Evolutionary conservation across 108 stramenopile genomes (phyloP).

Genomic region (Fragilariopsis cylindrus): DNA sequence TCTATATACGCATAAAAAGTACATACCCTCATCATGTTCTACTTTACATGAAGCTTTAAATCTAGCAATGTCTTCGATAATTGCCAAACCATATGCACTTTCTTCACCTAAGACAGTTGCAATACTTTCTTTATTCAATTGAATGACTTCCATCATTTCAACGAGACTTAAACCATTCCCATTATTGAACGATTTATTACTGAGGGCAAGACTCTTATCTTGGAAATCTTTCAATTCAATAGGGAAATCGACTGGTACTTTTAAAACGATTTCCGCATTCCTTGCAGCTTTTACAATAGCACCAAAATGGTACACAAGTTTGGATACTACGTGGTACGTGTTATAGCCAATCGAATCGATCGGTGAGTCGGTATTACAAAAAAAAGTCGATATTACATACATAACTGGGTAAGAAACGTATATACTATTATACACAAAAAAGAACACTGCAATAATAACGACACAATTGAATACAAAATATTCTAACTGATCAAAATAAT

Average conservation of each 20-base stretch:
- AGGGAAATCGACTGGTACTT: constrained; percentile 1
- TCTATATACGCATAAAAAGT: not conserved
- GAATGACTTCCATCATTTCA: not conserved
- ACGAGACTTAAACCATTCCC: constrained; percentile 1
- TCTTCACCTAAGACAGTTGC: not conserved
- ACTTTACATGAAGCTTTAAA: not conserved
- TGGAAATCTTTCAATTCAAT: not conserved
- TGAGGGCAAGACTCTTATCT: not conserved
- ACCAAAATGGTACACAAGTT: too few species aligned
- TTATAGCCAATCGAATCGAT: too few species aligned
- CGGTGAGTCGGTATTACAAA: too few species aligned
- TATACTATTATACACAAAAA: too few species aligned
- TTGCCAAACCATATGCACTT: not conserved
- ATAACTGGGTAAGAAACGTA: too few species aligned
- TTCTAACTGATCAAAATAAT: too few species aligned
- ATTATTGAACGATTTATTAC: not conserved
- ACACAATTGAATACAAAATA: too few species aligned
- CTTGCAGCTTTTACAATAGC: not conserved
- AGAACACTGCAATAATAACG: too few species aligned
- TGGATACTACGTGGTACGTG: too few species aligned
- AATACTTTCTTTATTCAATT: not conserved
- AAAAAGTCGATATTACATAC: too few species aligned
- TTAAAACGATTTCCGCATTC: not conserved
- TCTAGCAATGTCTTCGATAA: not conserved
- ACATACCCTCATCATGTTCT: not conserved